Base-by-base conservation (phyloP, 192 early-diverging fungal genomes). In the Backusella luteola region DNA sequence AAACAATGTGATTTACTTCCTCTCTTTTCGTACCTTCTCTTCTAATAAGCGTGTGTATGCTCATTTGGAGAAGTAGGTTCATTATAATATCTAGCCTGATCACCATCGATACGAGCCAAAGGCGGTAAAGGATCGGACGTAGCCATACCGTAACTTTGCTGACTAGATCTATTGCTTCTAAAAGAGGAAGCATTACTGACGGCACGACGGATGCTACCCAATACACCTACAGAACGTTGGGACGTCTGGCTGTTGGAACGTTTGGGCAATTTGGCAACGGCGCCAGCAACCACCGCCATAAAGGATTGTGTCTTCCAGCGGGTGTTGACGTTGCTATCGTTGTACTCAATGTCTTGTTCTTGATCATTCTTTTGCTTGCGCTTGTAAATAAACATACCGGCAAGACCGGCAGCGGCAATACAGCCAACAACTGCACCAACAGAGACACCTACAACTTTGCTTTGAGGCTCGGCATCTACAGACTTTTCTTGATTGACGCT, bases 371-470 rank as follows among this genome's bases (percentile, higher is more conserved):
- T 38, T 32, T 68, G 67, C 38, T 68, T 73, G 46, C 73, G 75
- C 1, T 67, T 67, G 21, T 73, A 77, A 32, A 81, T 75, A 39
- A 81, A 75, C 76, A 81, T 77, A 21, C 80, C 80, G 2, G 80
- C 80, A 12, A 81, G 36, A 39, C 80, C 80, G 26, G 71, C 80
- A 26, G 80, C 80, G 17, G 80, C 80, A 49, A 81, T 56, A 67
- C 76, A 77, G 17, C 80, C 80, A 34, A 81, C 69, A 17, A 70
- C 75, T 4, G 76, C 80, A 49, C 75, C 80, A 46, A 81, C 41
- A 17, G 68, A 73, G 5, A 81, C 68, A 71, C 80, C 76, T 53
- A 81, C 53, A 1, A 72, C 67, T 44, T 81, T 81, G 42, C 77
- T 81, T 41, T 73, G 42, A 21, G 59, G 63, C 41, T 71, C 39